phyloP scores from a whole-genome alignment of 1,284 basidiomycete species.

The Agroathelia rolfsii region DNA sequence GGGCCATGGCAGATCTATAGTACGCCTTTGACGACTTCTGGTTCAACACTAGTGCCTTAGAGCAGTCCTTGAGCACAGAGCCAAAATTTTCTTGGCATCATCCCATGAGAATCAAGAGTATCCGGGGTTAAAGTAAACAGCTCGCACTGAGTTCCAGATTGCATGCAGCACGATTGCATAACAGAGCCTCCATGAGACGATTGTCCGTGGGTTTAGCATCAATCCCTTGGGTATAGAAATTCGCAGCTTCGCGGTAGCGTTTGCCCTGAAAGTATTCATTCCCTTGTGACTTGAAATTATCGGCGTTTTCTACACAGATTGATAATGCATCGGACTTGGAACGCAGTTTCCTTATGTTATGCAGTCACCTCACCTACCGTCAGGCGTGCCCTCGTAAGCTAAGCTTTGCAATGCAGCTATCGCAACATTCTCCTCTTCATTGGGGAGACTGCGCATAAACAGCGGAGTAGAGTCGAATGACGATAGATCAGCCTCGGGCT shows the following conservation, averaged over 20 bases:
- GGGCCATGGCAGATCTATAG: constrained; percentile 72
- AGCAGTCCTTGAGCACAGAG: constrained; percentile 76
- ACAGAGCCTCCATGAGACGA: constrained; percentile 56
- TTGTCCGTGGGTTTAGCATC: constrained; percentile 70
- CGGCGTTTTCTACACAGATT: constrained; percentile 65
- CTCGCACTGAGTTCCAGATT: constrained; percentile 78
- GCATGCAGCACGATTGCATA: constrained; percentile 88
- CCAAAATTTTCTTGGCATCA: constrained; percentile 91
- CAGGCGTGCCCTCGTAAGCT: constrained; percentile 82
- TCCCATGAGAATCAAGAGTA: constrained; percentile 5
- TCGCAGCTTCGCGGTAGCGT: constrained; percentile 77
- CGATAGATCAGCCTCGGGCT: constrained; percentile 39
- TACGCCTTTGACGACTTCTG: constrained; percentile 68
- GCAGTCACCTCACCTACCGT: constrained; percentile 58
- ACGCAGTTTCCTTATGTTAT: not conserved
- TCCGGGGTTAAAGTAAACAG: constrained; percentile 6
- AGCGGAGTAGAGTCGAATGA: constrained; percentile 61
- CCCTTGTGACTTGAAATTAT: constrained; percentile 91
- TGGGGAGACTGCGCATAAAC: constrained; percentile 88
- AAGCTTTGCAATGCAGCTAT: constrained; percentile 83
- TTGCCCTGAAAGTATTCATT: constrained; percentile 90
- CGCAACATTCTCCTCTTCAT: constrained; percentile 54
- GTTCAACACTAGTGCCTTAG: constrained; percentile 58
- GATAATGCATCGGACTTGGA: constrained; percentile 5
- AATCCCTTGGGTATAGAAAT: constrained; percentile 87